phyloP scores from a whole-genome alignment of 148 eudicot genomes.

The Rheum nobile region DNA sequence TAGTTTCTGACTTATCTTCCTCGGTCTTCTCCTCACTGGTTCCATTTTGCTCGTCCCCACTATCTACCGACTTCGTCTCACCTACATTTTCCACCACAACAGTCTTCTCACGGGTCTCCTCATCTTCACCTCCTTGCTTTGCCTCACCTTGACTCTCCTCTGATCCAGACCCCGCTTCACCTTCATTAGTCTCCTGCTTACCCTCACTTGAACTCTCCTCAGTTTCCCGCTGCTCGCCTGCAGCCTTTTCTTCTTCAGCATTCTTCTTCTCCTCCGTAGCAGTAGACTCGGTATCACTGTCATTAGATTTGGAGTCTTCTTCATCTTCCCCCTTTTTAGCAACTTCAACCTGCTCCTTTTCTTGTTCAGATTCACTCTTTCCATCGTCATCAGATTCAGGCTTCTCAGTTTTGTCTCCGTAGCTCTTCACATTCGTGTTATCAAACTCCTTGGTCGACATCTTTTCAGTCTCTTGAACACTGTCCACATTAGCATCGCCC shows the following conservation, averaged over 20 bases:
- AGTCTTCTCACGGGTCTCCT: constrained; percentile 8
- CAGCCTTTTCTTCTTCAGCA: constrained; percentile 12
- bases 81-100: constrained; percentile 7
- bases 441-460: constrained; percentile 10
- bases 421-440: constrained; percentile 13
- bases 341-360: constrained; percentile 11
- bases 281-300: constrained; percentile 8
- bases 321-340: neutral
- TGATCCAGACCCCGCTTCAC: too few relatives aligned
- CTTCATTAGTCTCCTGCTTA: constrained; percentile 12
- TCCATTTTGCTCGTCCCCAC: neutral
- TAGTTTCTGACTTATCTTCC: constrained; percentile 15
- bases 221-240: constrained; percentile 10
- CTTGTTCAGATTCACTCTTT: constrained; percentile 9
- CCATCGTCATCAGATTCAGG: constrained; percentile 17
- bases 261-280: constrained; percentile 10
- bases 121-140: constrained; percentile 11
- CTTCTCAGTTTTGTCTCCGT: constrained; percentile 16
- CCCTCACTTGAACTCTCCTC: constrained; percentile 12
- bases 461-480: constrained; percentile 11
- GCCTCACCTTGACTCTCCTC: constrained; percentile 11
- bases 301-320: constrained; percentile 8
- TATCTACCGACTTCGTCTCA: neutral
- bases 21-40: constrained; percentile 10
- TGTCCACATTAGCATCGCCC: constrained; percentile 14